Evolutionary conservation across 352 stramenopile genomes (phyloP).

Genomic region (Globisporangium middletonii): DNA sequence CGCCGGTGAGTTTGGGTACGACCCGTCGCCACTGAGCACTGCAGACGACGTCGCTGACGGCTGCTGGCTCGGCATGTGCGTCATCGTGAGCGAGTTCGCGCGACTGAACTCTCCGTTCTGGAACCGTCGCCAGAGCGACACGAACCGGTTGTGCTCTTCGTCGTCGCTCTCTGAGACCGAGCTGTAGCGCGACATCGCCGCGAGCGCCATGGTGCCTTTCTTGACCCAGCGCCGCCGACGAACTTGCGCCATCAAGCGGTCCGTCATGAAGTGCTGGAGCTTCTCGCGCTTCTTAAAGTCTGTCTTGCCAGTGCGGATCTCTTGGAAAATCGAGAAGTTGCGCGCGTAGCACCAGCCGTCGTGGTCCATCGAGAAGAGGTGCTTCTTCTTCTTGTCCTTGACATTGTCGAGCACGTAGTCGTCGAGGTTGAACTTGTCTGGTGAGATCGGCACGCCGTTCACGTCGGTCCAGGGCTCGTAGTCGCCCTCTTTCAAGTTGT

Average conservation of each 20-base stretch:
- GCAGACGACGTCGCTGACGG: constrained; percentile 31
- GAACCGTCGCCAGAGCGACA: constrained; percentile 66
- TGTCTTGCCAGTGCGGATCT: constrained; percentile 70
- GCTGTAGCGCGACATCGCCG: constrained; percentile 31
- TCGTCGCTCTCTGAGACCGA: constrained; percentile 65
- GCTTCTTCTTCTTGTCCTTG: constrained; percentile 75
- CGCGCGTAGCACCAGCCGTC: constrained; percentile 84
- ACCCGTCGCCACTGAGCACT: constrained; percentile 38
- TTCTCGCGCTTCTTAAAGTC: constrained; percentile 78
- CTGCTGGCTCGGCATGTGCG: constrained; percentile 21
- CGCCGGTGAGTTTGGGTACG: constrained; percentile 60
- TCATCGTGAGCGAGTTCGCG: constrained; percentile 57
- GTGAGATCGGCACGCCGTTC: constrained; percentile 75
- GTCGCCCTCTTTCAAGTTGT: constrained; percentile 77
- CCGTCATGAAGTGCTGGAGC: constrained; percentile 80
- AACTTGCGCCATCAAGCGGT: constrained; percentile 80
- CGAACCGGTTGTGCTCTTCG: constrained; percentile 56
- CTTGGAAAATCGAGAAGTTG: constrained; percentile 86
- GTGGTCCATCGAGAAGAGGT: constrained; percentile 81
- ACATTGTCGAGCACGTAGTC: constrained; percentile 77
- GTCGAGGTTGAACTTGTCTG: constrained; percentile 64
- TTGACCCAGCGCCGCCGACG: constrained; percentile 75
- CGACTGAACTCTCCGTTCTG: constrained; percentile 61
- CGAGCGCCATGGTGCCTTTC: constrained; percentile 39
- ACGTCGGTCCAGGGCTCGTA: constrained; percentile 84